Base-by-base conservation (phyloP, 495 filamentous ascomycete species). In the Lasiosphaeris hirsuta region DNA sequence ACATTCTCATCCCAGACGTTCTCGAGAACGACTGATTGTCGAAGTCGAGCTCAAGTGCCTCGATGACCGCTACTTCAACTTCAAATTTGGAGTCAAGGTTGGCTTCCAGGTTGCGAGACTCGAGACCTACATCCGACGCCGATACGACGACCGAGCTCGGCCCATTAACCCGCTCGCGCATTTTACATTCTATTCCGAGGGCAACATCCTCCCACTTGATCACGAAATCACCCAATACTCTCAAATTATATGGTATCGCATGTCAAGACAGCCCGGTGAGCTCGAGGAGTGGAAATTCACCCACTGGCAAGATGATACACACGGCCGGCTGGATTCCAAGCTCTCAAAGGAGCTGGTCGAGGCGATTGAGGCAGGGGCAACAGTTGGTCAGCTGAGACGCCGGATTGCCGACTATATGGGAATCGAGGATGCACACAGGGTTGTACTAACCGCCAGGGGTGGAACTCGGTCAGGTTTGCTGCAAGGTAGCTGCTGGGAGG, bases 401-500 rank as follows among this genome's bases (percentile, higher is more conserved):
- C 56, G 23, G 18, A 44, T 68, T 34, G 68, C 61, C 5, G 46
- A 59, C 4, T 39, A 54, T 19, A 51, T 63, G 51, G 23, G 30
- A 4, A 46, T 70, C 23, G 18, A 37, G 1, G 65, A 68, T 50
- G 18, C 57, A 7, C 60, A 71, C 37, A 57, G 72, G 14, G 51
- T 75, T n/a, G 47, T 67, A 0, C 51, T 76, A 9, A 51, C 60
- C 33, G 66, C 68, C 1, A 39, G 57, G 13, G 72, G 63, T 1
- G 72, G 73, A 2, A 58, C 69, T n/a, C 58, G 62, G n/a, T 56
- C 56, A 10, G 63, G 69, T 4, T 39, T 57, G 3, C 35, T 76
- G 8, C 58, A 72, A 35, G 73, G 73, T 11, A 63, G 68, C 19
- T 51, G 48, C 43, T 75, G 73, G 73, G 62, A 66, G 41, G 54